These are phyloP conservation scores for Salix arbutifolia DNA, from an alignment of 345 rosid species.

Conservation along the genomic window DNA sequence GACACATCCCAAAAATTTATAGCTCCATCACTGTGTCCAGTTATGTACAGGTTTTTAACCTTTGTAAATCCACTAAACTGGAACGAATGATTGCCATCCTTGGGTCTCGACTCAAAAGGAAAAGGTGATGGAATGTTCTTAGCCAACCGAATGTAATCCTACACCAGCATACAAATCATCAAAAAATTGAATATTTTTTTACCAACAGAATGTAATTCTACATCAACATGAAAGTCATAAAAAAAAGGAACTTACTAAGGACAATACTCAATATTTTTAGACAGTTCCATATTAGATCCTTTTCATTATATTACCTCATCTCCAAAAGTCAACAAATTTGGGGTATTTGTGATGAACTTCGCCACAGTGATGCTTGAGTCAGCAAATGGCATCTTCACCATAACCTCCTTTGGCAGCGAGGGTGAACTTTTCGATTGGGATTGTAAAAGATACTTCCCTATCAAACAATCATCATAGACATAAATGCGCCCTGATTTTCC, in stretches of 20 bases:
- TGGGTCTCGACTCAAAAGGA: conserved; percentile 48
- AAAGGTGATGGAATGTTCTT: conserved; percentile 53
- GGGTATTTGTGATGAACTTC: conserved; percentile 49
- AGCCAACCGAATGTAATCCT: conserved; percentile 59
- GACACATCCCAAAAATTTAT: conserved; percentile 80
- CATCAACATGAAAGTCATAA: conserved; percentile 16
- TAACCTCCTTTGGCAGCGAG: conserved; percentile 69
- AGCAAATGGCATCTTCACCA: conserved; percentile 55
- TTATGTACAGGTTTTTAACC: conserved; percentile 68
- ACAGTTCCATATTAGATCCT: background rate
- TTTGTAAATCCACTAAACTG: conserved; percentile 65
- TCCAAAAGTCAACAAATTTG: conserved; percentile 34
- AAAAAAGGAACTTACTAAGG: background rate
- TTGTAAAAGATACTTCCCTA: conserved; percentile 80
- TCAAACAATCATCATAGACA: conserved; percentile 64
- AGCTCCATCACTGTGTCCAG: conserved; percentile 84
- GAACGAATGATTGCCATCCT: conserved; percentile 41
- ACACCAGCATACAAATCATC: conserved; percentile 19
- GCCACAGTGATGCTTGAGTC: conserved; percentile 63
- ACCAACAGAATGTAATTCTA: conserved; percentile 56
- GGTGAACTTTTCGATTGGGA: conserved; percentile 69
- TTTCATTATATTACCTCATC: conserved; percentile 52
- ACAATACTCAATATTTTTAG: background rate
- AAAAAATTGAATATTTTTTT: conserved; percentile 29
- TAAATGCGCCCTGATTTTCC: conserved; percentile 80